Evolutionary conservation across 768 basidiomycete genomes (phyloP).

Genomic region (Obba rivulosa): DNA sequence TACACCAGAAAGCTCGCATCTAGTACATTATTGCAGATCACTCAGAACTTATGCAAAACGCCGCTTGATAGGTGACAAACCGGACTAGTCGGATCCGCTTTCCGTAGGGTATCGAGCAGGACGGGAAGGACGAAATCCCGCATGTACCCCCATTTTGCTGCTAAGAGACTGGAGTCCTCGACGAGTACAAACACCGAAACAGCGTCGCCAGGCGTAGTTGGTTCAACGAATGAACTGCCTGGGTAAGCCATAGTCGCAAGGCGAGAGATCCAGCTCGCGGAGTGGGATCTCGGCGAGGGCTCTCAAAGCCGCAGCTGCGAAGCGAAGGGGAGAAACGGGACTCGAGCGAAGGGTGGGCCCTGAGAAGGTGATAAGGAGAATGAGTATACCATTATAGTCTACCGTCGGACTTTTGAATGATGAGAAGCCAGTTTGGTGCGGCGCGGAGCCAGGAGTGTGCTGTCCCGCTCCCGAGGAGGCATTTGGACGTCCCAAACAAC

Average conservation of each 20-base stretch:
- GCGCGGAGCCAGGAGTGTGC: constrained; percentile 2
- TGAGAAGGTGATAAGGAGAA: constrained; percentile 21
- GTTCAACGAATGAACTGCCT: neutral
- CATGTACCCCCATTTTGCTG: constrained; percentile 21
- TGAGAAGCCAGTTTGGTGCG: neutral
- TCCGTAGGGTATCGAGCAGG: constrained; percentile 20
- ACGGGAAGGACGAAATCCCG: constrained; percentile 18
- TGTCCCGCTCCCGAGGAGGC: constrained; percentile 5
- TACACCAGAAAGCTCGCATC: constrained; percentile 23
- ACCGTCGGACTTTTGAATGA: constrained; percentile 23
- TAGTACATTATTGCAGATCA: constrained; percentile 7
- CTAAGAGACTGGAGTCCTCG: constrained; percentile 21
- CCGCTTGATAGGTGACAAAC: constrained; percentile 10
- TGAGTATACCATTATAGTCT: constrained; percentile 21
- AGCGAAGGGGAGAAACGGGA: neutral
- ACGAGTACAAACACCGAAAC: constrained; percentile 25
- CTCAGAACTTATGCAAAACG: constrained; percentile 5
- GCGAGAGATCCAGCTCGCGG: neutral
- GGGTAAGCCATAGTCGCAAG: no score
- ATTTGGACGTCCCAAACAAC: constrained; percentile 11
- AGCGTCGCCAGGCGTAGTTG: constrained; percentile 17
- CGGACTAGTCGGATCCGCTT: constrained; percentile 16
- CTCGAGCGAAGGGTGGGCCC: constrained; percentile 11
- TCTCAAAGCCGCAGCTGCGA: neutral
- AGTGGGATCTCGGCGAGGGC: neutral